Conservation (phyloP, 2,329 filamentous ascomycete genomes). For the Cucurbitaria berberidis region DNA sequence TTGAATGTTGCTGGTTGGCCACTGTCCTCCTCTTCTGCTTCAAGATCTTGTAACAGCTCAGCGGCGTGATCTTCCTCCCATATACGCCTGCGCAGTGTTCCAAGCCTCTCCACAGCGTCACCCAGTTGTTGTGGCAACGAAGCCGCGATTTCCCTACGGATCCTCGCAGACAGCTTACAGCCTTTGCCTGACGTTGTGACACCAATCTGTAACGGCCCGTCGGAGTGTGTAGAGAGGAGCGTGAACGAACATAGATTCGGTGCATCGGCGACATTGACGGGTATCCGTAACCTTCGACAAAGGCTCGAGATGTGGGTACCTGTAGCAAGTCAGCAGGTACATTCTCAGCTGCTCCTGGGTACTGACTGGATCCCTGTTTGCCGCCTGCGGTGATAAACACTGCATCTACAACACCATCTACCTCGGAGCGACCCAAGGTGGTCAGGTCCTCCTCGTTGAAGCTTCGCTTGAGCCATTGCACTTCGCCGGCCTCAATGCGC, state of each 20-base stretch:
- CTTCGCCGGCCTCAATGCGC: slow-evolving; percentile 68
- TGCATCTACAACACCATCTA: slow-evolving; percentile 80
- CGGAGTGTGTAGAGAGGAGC: slow-evolving; percentile 84
- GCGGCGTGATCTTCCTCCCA: slow-evolving; percentile 59
- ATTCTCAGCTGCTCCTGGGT: neutral
- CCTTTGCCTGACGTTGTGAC: slow-evolving; percentile 95
- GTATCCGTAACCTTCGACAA: slow-evolving; percentile 81
- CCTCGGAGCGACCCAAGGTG: slow-evolving; percentile 78
- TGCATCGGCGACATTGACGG: slow-evolving; percentile 89
- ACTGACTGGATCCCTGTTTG: slow-evolving; percentile 56
- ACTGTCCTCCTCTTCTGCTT: slow-evolving; percentile 65
- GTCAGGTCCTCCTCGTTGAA: slow-evolving; percentile 77
- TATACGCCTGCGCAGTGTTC: slow-evolving; percentile 56
- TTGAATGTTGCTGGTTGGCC: slow-evolving; percentile 88
- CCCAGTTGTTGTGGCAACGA: slow-evolving; percentile 79
- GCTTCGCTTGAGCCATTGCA: slow-evolving; percentile 68
- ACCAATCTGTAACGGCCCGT: slow-evolving; percentile 91
- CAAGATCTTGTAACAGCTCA: slow-evolving; percentile 52
- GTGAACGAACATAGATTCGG: slow-evolving; percentile 88
- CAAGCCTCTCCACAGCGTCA: slow-evolving; percentile 75
- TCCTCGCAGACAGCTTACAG: slow-evolving; percentile 89
- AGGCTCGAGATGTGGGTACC: slow-evolving; percentile 72
- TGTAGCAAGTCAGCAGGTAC: slow-evolving; percentile 44
- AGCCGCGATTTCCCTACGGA: slow-evolving; percentile 85
- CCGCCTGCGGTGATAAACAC: slow-evolving; percentile 80